Conservation (phyloP, 139 green algal genomes). For the Chlorella sp. region DNA sequence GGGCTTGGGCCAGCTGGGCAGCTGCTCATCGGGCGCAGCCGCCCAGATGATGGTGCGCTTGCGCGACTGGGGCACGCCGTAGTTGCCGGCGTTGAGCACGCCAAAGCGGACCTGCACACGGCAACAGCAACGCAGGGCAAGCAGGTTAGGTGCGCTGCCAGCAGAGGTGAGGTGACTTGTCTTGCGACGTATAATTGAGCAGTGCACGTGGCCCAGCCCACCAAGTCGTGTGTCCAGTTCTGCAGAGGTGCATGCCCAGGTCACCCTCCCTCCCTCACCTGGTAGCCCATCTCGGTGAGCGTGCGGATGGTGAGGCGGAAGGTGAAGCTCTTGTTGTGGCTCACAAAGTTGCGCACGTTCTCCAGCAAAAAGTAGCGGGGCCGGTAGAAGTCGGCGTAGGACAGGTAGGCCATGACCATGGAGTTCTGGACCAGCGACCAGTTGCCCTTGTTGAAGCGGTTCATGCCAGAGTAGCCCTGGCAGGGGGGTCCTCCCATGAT, state of each 20-base stretch:
- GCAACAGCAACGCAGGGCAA: too few species aligned
- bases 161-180: too few species aligned
- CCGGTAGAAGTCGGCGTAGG: constrained; percentile 89
- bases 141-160: too few species aligned
- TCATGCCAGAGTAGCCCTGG: constrained; percentile 98
- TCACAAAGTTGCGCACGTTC: constrained; percentile 97
- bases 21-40: constrained; percentile 63
- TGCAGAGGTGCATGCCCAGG: too few species aligned
- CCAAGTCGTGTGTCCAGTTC: too few species aligned
- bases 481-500: constrained; percentile 93
- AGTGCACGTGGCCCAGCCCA: too few species aligned
- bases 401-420: constrained; percentile 95
- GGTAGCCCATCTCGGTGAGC: constrained; percentile 95
- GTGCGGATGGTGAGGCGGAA: constrained; percentile 88
- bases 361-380: constrained; percentile 94
- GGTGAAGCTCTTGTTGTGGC: constrained; percentile 90
- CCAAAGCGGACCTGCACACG: constrained; percentile 91
- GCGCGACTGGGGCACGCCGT: constrained; percentile 87
- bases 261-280: constrained; percentile 66
- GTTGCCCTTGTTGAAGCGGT: constrained; percentile 96
- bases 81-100: constrained; percentile 94
- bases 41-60: constrained; percentile 97
- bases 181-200: too few species aligned
- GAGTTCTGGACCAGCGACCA: constrained; percentile 95
- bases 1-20: constrained; percentile 84